Conservation (phyloP, 352 stramenopile species). For the Phytophthora colocasiae region DNA sequence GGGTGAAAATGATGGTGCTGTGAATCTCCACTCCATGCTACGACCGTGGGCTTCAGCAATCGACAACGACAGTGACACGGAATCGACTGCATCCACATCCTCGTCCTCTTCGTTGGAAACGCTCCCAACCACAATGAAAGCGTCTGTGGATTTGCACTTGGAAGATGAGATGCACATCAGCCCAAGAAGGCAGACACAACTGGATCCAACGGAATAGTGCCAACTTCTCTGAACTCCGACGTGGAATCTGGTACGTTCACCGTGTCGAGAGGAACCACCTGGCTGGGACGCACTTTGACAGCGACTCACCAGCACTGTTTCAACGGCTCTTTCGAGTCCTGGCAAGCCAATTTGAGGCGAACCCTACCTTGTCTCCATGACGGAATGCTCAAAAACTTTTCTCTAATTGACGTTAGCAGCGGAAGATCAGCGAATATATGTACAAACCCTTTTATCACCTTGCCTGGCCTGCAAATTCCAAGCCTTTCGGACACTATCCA, state of each 20-base stretch:
- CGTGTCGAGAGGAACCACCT: conserved; percentile 64
- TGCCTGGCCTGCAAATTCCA: no score
- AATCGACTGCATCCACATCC: conserved; percentile 29
- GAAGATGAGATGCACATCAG: conserved; percentile 7
- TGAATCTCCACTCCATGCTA: conserved; percentile 74
- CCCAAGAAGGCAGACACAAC: neutral
- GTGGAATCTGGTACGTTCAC: conserved; percentile 63
- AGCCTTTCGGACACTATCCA: no score
- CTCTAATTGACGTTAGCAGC: conserved; percentile 36
- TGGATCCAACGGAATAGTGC: conserved; percentile 20
- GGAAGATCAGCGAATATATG: conserved; percentile 44
- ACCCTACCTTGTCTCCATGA: conserved; percentile 1
- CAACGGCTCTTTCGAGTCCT: conserved; percentile 64
- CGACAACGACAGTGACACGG: conserved; percentile 23
- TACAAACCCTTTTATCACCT: conserved; percentile 42
- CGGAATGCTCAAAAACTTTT: conserved; percentile 15
- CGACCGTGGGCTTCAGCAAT: conserved; percentile 34
- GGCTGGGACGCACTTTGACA: conserved; percentile 68
- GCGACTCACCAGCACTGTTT: conserved; percentile 56
- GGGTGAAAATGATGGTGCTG: conserved; percentile 72
- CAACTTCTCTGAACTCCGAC: conserved; percentile 24
- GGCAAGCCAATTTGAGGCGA: conserved; percentile 44
- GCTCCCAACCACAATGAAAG: conserved; percentile 15
- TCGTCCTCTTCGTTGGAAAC: conserved; percentile 29
- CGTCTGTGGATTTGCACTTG: neutral